Percentiles rank a stretch among this genome's conserved stretches.
Evolutionary conservation across 345 rosid species (phyloP).

Genomic region (Moricandia moricandioides): DNA sequence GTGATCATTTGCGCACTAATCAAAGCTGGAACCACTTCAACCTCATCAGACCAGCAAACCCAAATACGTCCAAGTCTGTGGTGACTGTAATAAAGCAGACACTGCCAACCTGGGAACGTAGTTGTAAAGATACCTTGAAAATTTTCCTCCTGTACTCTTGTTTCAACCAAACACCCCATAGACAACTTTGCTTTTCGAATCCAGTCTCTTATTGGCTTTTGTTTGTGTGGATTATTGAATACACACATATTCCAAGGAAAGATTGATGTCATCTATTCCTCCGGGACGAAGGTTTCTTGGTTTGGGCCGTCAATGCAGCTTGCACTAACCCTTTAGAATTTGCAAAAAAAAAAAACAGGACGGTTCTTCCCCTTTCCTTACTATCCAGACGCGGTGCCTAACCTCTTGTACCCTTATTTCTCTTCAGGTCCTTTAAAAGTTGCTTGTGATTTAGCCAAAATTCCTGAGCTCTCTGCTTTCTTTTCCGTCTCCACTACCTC

Average conservation of each 20-base stretch:
- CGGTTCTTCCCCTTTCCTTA: neutral
- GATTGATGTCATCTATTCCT: neutral
- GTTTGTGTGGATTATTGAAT: neutral
- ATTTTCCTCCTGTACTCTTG: neutral
- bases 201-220: neutral
- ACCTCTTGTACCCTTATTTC: neutral
- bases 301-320: neutral
- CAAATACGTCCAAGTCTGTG: neutral
- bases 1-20: neutral
- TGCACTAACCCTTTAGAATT: neutral
- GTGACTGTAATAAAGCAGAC: neutral
- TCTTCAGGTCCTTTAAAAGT: too few species aligned
- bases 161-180: neutral
- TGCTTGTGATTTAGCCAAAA: too few species aligned
- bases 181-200: neutral
- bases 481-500: too few species aligned
- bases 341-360: neutral
- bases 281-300: neutral
- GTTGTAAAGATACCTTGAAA: neutral
- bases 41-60: neutral
- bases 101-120: neutral
- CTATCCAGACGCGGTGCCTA: neutral
- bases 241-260: neutral
- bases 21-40: neutral
- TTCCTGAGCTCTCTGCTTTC: too few species aligned